These are phyloP conservation scores for Stagonosporopsis cucurbitacearum DNA, from an alignment of 2,329 filamentous ascomycete species.

Conservation along the genomic window DNA sequence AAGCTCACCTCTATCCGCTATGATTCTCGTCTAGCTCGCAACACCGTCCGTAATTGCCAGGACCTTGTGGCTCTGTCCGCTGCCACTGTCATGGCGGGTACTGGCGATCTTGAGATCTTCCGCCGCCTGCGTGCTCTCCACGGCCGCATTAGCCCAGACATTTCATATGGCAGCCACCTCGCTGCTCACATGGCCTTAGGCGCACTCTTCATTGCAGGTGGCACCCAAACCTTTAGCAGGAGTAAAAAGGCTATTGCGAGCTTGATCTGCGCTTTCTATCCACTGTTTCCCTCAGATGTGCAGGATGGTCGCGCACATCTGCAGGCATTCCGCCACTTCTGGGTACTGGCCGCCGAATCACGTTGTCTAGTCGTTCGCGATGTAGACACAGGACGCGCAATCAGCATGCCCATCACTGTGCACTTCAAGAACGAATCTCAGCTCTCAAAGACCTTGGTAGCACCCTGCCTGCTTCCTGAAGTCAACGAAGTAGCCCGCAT, in stretches of 20 bases:
- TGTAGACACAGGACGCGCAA: slow-evolving; percentile 79
- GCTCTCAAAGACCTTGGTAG: slow-evolving; percentile 45
- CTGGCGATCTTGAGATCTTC: slow-evolving; percentile 85
- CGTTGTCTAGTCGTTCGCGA: slow-evolving; percentile 89
- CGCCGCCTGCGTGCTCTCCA: slow-evolving; percentile 86
- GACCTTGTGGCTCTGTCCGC: slow-evolving; percentile 83
- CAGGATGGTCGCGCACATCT: slow-evolving; percentile 94
- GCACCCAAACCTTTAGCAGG: slow-evolving; percentile 89
- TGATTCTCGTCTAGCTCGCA: slow-evolving; percentile 82
- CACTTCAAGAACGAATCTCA: slow-evolving; percentile 58
- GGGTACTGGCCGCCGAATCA: slow-evolving; percentile 90
- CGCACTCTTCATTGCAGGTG: slow-evolving; percentile 87
- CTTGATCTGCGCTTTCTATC: slow-evolving; percentile 90
- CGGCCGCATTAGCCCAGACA: slow-evolving; percentile 81
- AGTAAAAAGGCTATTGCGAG: slow-evolving; percentile 86
- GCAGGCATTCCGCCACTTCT: slow-evolving; percentile 95
- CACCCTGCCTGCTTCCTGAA: slow-evolving; percentile 68
- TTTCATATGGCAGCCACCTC: slow-evolving; percentile 91
- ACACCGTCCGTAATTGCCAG: slow-evolving; percentile 88
- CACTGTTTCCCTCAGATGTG: slow-evolving; percentile 85
- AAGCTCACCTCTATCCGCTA: slow-evolving; percentile 70
- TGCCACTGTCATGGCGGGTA: slow-evolving; percentile 93
- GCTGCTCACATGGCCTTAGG: slow-evolving; percentile 92
- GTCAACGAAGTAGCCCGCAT: slow-evolving; percentile 68
- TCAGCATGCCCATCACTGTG: slow-evolving; percentile 74